Base-by-base conservation (phyloP, 345 rosid species). In the Aegle marmelos region DNA sequence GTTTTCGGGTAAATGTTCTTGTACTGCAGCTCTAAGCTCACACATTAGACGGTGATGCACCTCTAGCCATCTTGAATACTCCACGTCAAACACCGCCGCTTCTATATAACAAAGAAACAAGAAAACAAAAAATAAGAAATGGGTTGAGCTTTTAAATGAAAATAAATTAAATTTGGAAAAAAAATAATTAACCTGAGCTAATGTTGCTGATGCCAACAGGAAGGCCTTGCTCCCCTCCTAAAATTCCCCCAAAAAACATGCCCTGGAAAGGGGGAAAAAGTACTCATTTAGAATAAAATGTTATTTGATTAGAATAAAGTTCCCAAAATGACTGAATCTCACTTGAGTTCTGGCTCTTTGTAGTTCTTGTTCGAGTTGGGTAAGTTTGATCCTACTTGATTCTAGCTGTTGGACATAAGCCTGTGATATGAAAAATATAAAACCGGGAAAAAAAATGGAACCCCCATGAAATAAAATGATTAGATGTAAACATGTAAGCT, bases 341-440 rank as follows among this genome's bases (percentile, higher is more conserved):
- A 92, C 99, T 82, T 92, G 98, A 79, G 92, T 39, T 88, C 98
- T 87, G 14, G 97, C 95, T 71, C 98, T 87, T 83, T 94, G 98
- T 27, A 96, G 88, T 78, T 96, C 99, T 83, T 92, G 98, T 78
- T 96, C 99, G 58, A 96, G 82, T 82, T 96, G 98, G 73, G 94
- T 87, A 50, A 96, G 95, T 82, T 87, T 96, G 68, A 96, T 94
- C 86, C 98, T 87, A 79, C 98, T 94, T 70, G 99, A 85, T 85
- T 96, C 99, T 24, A 96, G 89, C 80, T 96, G 98, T 82, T 96
- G 99, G 76, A 96, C 97, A 65, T 96, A 96, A 59, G 99, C 98
- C 99, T 96, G 91, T 34, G 71, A 76, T 34, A 17, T 77, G 48
- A 28, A 57, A 78, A n/a, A 41, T 41, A 41, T 41, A 41, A 30